Conservation (phyloP, 31 red algal species). For the Pterothamnion heteromorphum region DNA sequence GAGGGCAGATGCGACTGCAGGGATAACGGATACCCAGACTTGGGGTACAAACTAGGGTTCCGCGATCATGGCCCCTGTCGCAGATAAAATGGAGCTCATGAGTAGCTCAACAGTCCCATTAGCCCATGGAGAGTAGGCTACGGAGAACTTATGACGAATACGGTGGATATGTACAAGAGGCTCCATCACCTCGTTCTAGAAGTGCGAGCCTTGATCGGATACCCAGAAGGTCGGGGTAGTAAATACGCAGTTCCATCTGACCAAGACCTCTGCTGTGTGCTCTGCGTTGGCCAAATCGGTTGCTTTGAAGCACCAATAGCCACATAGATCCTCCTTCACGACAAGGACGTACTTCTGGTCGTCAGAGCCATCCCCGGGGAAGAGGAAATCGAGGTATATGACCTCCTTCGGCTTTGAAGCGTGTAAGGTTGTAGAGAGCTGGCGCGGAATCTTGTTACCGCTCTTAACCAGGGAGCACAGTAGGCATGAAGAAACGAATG, state of each 20-base stretch:
- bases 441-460: conserved; percentile 54
- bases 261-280: conserved; percentile 13
- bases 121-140: conserved; percentile 38
- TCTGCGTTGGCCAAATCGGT: not conserved
- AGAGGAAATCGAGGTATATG: conserved; percentile 56
- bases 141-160: not conserved
- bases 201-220: conserved; percentile 60
- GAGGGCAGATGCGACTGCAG: not conserved
- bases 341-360: conserved; percentile 46
- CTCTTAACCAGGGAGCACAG: conserved; percentile 31
- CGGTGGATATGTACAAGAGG: not conserved
- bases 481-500: conserved; percentile 40
- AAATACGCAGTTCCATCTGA: conserved; percentile 40
- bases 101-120: conserved; percentile 43
- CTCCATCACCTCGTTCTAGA: conserved; percentile 43
- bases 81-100: conserved; percentile 23
- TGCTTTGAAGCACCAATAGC: conserved; percentile 49
- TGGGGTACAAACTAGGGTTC: conserved; percentile 16
- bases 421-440: conserved; percentile 37
- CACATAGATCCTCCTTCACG: conserved; percentile 50
- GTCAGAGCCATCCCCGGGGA: conserved; percentile 3
- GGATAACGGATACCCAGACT: not conserved
- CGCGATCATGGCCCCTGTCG: not conserved
- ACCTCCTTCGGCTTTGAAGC: conserved; percentile 41
- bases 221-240: conserved; percentile 39